Conservation (phyloP, 345 rosid species). For the Cardiospermum halicacabum region DNA sequence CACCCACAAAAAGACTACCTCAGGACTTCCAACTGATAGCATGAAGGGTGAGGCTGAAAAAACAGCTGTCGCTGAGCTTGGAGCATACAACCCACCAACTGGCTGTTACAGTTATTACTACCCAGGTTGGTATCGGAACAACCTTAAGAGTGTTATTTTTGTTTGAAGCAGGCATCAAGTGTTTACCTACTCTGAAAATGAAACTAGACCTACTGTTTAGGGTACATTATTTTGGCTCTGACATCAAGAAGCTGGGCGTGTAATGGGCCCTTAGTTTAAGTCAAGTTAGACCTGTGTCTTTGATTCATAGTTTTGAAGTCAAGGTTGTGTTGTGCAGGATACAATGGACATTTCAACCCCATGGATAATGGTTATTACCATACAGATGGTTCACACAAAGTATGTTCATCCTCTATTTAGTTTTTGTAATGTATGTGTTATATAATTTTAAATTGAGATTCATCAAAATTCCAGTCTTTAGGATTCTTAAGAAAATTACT, state of each 20-base stretch:
- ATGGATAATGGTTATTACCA: constrained; percentile 36
- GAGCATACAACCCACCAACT: constrained; percentile 23
- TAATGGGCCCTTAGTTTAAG: not conserved
- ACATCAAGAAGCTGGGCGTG: not conserved
- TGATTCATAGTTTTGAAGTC: constrained; percentile 7
- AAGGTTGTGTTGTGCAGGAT: constrained; percentile 35
- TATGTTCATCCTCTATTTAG: constrained; percentile 27
- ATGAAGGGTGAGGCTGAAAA: constrained; percentile 23
- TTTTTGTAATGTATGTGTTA: not conserved
- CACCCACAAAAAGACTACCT: constrained; percentile 17
- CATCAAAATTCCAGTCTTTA: not conserved
- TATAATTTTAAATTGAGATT: not conserved
- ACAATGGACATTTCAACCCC: constrained; percentile 32
- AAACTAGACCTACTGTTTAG: not conserved
- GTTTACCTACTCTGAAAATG: not conserved
- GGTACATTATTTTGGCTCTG: not conserved
- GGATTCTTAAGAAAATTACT: not conserved
- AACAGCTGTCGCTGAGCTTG: constrained; percentile 25
- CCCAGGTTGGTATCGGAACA: constrained; percentile 37
- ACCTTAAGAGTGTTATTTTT: not conserved
- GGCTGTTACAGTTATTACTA: constrained; percentile 36
- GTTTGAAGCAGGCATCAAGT: not conserved
- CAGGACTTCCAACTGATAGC: constrained; percentile 22
- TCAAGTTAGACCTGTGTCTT: not conserved
- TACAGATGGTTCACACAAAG: constrained; percentile 29